A percentile compares a stretch with the other conserved stretches of the same genome.
These are phyloP conservation scores for Cercospora brassicicola DNA, from an alignment of 2,329 filamentous ascomycete species.

Conservation along the genomic window DNA sequence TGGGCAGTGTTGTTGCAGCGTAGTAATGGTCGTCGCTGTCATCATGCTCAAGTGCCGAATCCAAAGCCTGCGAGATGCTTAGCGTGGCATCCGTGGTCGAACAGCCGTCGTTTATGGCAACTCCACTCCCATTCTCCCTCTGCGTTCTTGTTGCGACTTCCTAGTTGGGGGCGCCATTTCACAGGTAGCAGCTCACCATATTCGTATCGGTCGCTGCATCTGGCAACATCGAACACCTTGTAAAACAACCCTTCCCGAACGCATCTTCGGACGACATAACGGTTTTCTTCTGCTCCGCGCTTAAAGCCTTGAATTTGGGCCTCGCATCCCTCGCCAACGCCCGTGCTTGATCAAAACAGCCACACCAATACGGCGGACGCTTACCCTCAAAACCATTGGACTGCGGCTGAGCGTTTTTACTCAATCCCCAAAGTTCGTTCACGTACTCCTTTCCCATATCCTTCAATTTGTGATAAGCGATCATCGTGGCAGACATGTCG, in stretches of 20 bases:
- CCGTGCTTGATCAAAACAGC: not conserved
- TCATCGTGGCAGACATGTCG: not conserved
- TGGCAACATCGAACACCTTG: not conserved
- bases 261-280: not conserved
- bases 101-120: no score
- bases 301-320: not conserved
- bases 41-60: no score
- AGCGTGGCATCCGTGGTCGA: no score
- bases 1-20: no score
- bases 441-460: not conserved
- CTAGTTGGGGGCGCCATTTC: not conserved
- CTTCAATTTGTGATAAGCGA: not conserved
- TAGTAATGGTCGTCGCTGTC: no score
- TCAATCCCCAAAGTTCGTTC: not conserved
- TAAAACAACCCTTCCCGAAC: not conserved
- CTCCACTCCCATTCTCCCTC: no score
- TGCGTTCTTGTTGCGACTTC: no score
- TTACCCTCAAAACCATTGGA: not conserved
- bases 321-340: not conserved
- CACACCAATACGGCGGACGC: not conserved
- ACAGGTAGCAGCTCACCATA: not conserved
- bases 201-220: not conserved
- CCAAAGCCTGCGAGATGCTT: no score
- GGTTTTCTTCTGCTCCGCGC: not conserved
- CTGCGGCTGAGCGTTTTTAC: not conserved